phyloP scores from a whole-genome alignment of 1,284 basidiomycete genomes.

The Somion occarium region DNA sequence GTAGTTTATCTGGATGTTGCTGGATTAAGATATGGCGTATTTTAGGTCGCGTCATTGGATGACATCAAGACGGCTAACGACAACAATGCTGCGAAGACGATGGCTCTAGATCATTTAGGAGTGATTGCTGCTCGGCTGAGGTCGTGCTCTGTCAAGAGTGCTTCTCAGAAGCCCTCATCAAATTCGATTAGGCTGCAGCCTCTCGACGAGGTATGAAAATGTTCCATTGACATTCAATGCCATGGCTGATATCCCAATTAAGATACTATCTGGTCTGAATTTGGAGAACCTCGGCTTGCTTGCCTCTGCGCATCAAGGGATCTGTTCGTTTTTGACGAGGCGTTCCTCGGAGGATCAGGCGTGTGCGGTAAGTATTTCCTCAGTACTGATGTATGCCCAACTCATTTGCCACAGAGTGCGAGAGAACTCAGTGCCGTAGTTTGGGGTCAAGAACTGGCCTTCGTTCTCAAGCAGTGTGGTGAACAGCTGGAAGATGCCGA shows the following conservation, averaged over 20 bases:
- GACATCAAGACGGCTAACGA: constrained; percentile 76
- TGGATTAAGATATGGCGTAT: neutral
- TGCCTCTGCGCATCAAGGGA: constrained; percentile 53
- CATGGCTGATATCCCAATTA: too few species aligned
- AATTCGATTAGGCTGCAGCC: constrained; percentile 38
- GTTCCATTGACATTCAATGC: too few species aligned
- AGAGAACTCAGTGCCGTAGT: constrained; percentile 67
- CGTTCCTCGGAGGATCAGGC: constrained; percentile 73
- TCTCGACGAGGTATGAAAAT: constrained; percentile 58
- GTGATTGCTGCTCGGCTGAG: constrained; percentile 84
- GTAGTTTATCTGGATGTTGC: neutral
- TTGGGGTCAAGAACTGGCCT: constrained; percentile 71
- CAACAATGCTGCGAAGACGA: constrained; percentile 76
- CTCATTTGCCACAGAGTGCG: constrained; percentile 53
- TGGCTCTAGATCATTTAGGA: constrained; percentile 91
- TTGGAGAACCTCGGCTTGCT: constrained; percentile 52
- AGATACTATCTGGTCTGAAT: constrained; percentile 58
- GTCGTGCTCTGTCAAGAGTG: constrained; percentile 44
- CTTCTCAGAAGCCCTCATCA: constrained; percentile 25
- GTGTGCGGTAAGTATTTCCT: constrained; percentile 53
- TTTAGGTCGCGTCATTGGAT: constrained; percentile 70
- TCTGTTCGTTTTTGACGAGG: constrained; percentile 62
- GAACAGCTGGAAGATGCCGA: constrained; percentile 34
- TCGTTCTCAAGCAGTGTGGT: constrained; percentile 52
- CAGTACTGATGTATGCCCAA: neutral